phyloP scores from a whole-genome alignment of 805 yeast species.

The Hanseniaspora guilliermondii region DNA sequence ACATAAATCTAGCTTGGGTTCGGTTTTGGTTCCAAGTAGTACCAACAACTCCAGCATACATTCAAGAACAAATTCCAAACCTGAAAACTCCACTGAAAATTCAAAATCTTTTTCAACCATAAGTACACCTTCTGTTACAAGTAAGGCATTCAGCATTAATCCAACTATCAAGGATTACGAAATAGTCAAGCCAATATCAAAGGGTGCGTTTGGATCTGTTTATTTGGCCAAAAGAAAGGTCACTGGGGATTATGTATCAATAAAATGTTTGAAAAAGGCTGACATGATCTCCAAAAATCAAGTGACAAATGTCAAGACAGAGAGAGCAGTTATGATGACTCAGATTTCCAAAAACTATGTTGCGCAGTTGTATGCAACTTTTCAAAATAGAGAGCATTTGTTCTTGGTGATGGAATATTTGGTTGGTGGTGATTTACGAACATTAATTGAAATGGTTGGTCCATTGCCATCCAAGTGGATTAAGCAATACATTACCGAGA shows the following conservation, averaged over 20 bases:
- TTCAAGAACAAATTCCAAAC: neutral
- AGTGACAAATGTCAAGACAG: constrained; percentile 85
- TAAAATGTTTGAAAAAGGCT: constrained; percentile 77
- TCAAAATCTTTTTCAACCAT: neutral
- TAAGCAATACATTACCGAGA: constrained; percentile 73
- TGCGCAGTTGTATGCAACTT: constrained; percentile 75
- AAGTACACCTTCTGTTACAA: neutral
- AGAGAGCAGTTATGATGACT: constrained; percentile 95
- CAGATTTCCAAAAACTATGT: constrained; percentile 89
- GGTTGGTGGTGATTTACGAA: constrained; percentile 91
- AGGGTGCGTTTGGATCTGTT: constrained; percentile 96
- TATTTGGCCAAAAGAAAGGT: constrained; percentile 68
- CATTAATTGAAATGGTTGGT: constrained; percentile 70
- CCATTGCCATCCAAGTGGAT: constrained; percentile 80
- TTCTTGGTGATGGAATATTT: constrained; percentile 93
- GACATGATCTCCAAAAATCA: constrained; percentile 98
- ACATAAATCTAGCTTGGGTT: constrained; percentile 8
- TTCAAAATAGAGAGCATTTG: constrained; percentile 75
- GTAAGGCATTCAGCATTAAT: constrained; percentile 19
- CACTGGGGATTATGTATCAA: constrained; percentile 92
- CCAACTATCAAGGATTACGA: constrained; percentile 84
- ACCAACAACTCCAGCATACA: neutral
- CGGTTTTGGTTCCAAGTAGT: neutral
- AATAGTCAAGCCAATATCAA: constrained; percentile 80
- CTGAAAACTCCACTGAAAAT: neutral